Evolutionary conservation across 108 stramenopile genomes (phyloP).

Genomic region (Cyclotella atomus): DNA sequence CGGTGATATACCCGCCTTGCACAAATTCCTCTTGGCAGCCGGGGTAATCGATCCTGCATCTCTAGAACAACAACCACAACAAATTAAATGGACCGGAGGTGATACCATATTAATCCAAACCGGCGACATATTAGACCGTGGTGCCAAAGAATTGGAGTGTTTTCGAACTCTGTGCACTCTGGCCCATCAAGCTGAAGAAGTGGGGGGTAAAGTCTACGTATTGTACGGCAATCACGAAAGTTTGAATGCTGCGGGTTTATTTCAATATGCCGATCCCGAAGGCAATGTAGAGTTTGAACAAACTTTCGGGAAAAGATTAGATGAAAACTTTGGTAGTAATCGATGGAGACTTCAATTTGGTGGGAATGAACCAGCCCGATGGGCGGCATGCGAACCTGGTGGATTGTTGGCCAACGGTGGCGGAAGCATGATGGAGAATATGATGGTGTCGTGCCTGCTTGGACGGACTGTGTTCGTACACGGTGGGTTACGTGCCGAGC

Average conservation of each 20-base stretch:
- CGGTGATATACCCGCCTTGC: constrained; percentile 67
- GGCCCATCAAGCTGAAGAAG: constrained; percentile 57
- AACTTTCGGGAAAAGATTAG: constrained; percentile 30
- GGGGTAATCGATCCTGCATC: constrained; percentile 36
- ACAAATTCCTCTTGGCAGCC: constrained; percentile 47
- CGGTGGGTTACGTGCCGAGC: constrained; percentile 69
- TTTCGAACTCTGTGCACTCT: constrained; percentile 58
- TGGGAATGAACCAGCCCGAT: constrained; percentile 72
- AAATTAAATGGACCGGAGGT: constrained; percentile 57
- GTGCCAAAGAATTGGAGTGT: constrained; percentile 70
- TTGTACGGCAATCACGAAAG: constrained; percentile 83
- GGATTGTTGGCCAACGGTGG: constrained; percentile 49
- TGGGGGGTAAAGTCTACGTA: constrained; percentile 60
- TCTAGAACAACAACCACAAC: neutral
- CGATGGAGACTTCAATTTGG: constrained; percentile 76
- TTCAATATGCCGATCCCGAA: constrained; percentile 63
- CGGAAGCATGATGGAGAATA: constrained; percentile 51
- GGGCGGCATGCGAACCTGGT: constrained; percentile 77
- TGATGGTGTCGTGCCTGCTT: constrained; percentile 69
- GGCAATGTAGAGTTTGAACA: constrained; percentile 68
- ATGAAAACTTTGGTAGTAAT: constrained; percentile 43
- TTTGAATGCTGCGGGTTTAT: constrained; percentile 74
- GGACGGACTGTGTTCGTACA: constrained; percentile 82
- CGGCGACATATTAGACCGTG: constrained; percentile 82
- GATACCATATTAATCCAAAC: constrained; percentile 75